A percentile compares a stretch with the other conserved stretches of the same genome.
Conservation (phyloP, 1,284 basidiomycete species). For the Inonotus hispidus region DNA sequence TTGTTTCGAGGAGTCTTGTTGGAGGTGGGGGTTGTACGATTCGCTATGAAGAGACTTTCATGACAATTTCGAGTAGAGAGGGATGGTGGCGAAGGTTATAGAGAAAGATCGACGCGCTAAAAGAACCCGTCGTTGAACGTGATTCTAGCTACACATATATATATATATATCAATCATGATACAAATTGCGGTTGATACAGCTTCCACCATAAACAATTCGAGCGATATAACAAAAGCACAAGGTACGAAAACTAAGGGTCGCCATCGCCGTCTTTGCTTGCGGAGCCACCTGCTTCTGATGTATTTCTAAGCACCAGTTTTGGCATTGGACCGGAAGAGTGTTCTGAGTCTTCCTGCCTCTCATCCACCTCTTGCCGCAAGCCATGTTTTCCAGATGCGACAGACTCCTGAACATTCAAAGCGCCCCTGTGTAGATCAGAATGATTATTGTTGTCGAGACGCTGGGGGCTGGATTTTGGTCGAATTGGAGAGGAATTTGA, state of each 20-base stretch:
- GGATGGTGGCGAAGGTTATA: too few species aligned
- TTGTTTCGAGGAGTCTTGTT: too few species aligned
- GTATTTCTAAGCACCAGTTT: constrained; percentile 6
- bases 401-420: not conserved
- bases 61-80: too few species aligned
- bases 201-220: too few species aligned
- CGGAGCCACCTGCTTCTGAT: not conserved
- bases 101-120: too few species aligned
- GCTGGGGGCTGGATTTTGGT: not conserved
- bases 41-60: too few species aligned
- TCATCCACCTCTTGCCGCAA: not conserved
- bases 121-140: too few species aligned
- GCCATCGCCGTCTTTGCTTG: not conserved
- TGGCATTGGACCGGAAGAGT: not conserved
- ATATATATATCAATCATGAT: too few species aligned
- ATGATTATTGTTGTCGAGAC: not conserved
- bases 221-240: not conserved
- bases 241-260: not conserved
- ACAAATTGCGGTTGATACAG: too few species aligned
- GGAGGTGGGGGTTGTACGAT: too few species aligned
- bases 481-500: not conserved
- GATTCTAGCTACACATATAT: too few species aligned
- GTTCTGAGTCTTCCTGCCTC: not conserved
- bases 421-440: not conserved
- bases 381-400: not conserved